Conservation (phyloP, 176 grass and related monocot species). For the Hsuehochloa calcarea region DNA sequence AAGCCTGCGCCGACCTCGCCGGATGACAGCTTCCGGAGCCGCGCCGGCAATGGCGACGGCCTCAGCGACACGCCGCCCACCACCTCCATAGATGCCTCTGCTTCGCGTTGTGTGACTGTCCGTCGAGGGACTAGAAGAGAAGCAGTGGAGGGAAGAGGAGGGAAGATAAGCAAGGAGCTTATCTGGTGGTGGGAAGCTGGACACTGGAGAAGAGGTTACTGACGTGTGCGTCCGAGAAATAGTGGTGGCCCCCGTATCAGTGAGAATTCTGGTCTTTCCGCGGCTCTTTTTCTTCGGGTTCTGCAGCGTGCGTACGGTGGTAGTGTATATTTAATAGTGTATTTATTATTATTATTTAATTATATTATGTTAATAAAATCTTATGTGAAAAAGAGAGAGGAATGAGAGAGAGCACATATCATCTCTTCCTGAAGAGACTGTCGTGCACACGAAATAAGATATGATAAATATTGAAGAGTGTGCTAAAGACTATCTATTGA, state of each 20-base stretch:
- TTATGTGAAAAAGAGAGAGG: no score
- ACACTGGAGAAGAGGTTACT: neutral
- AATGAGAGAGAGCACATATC: no score
- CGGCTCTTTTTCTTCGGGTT: neutral
- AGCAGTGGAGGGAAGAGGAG: slow-evolving; percentile 28
- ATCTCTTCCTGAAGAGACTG: no score
- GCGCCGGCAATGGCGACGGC: slow-evolving; percentile 22
- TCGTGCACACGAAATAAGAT: no score
- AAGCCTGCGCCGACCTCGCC: neutral
- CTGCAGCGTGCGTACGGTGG: neutral
- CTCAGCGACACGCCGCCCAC: slow-evolving; percentile 50
- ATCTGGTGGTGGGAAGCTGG: slow-evolving; percentile 23
- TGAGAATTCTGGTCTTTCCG: neutral
- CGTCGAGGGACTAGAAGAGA: slow-evolving; percentile 14
- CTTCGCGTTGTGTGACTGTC: slow-evolving; percentile 1
- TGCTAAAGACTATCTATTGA: no score
- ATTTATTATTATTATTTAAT: no score
- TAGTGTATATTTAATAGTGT: no score
- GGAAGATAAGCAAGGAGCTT: slow-evolving; percentile 32
- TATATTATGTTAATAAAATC: no score
- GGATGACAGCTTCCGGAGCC: neutral
- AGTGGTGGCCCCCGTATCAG: neutral
- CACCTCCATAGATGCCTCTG: slow-evolving; percentile 52
- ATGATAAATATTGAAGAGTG: no score
- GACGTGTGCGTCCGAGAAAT: neutral